Conservation (phyloP, 345 rosid genomes). For the Pugionium cornutum region DNA sequence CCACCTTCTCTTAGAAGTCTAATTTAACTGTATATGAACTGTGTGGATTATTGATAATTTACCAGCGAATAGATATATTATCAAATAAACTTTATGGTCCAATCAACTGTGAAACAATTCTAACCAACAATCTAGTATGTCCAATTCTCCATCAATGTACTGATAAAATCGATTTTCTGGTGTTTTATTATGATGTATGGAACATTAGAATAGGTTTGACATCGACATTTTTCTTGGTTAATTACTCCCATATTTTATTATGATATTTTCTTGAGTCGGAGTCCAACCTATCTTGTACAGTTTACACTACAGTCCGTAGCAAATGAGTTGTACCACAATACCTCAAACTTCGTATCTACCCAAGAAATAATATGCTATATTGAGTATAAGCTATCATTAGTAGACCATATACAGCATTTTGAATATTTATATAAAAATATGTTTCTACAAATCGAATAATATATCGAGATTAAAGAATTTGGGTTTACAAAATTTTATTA, state of each 20-base stretch:
- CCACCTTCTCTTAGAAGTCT: not conserved
- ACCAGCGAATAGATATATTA: not conserved
- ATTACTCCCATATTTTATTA: not conserved
- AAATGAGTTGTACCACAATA: not conserved
- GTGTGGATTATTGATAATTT: not conserved
- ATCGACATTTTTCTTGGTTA: not conserved
- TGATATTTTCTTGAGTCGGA: not conserved
- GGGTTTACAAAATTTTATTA: too few relatives aligned
- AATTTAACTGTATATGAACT: not conserved
- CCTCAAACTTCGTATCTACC: not conserved
- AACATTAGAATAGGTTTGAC: not conserved
- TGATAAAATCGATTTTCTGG: not conserved
- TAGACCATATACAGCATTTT: not conserved
- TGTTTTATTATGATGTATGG: not conserved
- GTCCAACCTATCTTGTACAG: not conserved
- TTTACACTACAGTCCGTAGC: not conserved
- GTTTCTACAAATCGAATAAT: not conserved
- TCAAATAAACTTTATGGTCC: not conserved
- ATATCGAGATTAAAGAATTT: too few relatives aligned
- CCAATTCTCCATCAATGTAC: not conserved
- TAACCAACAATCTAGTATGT: not conserved
- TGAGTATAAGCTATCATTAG: not conserved
- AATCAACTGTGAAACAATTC: not conserved
- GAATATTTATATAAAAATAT: not conserved
- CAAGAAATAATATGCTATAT: not conserved